phyloP scores from a whole-genome alignment of 2,329 filamentous ascomycete genomes.

The Aspergillus sp. region DNA sequence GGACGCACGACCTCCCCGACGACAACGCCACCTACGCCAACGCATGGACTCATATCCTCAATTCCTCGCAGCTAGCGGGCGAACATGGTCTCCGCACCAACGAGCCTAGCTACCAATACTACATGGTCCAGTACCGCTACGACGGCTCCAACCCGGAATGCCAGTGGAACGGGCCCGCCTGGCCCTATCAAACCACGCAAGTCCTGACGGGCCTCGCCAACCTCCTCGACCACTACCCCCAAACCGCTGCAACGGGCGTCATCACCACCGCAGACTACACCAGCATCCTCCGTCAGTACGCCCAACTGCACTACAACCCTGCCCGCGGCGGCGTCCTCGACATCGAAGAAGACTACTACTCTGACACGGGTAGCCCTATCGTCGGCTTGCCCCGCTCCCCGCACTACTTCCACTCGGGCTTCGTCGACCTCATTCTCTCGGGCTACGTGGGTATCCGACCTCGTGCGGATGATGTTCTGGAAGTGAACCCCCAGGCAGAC shows the following conservation, averaged over 20 bases:
- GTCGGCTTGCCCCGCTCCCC: constrained; percentile 47
- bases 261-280: constrained; percentile 38
- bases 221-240: constrained; percentile 45
- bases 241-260: constrained; percentile 21
- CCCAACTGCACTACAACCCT: constrained; percentile 43
- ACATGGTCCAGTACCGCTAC: constrained; percentile 42
- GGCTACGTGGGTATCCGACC: constrained; percentile 48
- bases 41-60: constrained; percentile 30
- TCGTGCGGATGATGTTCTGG: constrained; percentile 40
- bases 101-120: constrained; percentile 50
- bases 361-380: constrained; percentile 45
- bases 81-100: constrained; percentile 44
- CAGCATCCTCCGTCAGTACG: constrained; percentile 41
- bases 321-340: constrained; percentile 34
- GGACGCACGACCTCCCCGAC: constrained; percentile 47
- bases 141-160: constrained; percentile 41
- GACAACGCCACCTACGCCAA: constrained; percentile 40
- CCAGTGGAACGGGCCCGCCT: constrained; percentile 50
- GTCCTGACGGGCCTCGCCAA: constrained; percentile 46
- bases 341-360: constrained; percentile 49
- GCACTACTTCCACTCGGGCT: constrained; percentile 52
- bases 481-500: constrained; percentile 45
- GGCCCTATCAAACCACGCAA: constrained; percentile 50
- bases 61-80: constrained; percentile 38
- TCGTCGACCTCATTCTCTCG: constrained; percentile 44